phyloP scores from a whole-genome alignment of 192 early-diverging fungal species.

The Podila minutissima region DNA sequence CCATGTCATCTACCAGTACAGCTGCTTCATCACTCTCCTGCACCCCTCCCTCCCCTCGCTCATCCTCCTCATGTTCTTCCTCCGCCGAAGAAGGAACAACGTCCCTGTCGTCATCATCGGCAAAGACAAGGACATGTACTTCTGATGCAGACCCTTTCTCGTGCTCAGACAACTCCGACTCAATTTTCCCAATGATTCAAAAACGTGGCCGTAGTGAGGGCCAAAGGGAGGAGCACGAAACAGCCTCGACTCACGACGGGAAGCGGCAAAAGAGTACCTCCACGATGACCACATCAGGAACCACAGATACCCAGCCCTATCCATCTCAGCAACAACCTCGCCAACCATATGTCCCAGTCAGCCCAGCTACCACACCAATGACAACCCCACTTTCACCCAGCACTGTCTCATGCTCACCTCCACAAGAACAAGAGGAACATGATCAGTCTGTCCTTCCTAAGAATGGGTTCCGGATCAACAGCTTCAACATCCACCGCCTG shows the following conservation, averaged over 20 bases:
- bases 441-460: neutral
- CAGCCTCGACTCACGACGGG: neutral
- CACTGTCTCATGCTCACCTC: neutral
- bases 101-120: neutral
- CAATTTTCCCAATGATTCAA: constrained; percentile 1
- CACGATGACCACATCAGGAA: neutral
- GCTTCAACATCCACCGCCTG: constrained; percentile 76
- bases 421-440: neutral
- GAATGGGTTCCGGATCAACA: constrained; percentile 62
- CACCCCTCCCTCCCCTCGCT: neutral
- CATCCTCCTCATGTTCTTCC: neutral
- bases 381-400: neutral
- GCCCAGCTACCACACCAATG: neutral
- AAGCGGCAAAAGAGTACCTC: neutral
- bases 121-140: neutral
- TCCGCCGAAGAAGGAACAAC: neutral
- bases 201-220: neutral
- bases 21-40: neutral
- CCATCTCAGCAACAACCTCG: neutral
- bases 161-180: neutral
- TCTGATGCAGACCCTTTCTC: neutral
- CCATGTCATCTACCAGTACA: neutral
- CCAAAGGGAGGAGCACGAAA: neutral
- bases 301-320: neutral
- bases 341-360: neutral